Evolutionary conservation across 148 eudicot species (phyloP), one percentile per base, ranked within the genome.

Genomic region (Arctostaphylos glauca): DNA sequence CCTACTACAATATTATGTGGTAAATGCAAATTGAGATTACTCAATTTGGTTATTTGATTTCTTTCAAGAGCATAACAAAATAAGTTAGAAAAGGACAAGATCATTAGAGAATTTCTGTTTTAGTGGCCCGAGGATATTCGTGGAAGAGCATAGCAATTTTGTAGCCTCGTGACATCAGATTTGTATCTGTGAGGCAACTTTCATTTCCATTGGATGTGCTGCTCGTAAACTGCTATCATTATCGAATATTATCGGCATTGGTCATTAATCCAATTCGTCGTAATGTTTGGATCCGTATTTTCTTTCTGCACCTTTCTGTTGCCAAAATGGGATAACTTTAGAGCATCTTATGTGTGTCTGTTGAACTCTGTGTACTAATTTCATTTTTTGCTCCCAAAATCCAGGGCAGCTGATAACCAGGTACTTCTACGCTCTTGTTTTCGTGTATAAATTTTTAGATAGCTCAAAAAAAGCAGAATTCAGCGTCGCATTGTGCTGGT

Each of bases 331-430:
- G 77, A 74, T 47, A 54, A n/a, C 21, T 76, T 52, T n/a, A 5
- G 60, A 14, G 60, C 5, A 54, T 52, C 44, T 53, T 0, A 25
- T 5, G 9, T 76, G 52, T 53, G 25, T 52, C 18, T 46, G 18
- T 15, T 47, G n/a, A 60, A 21, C 53, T 12, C 21, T 16, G 0
- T 78, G 60, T 16, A 52, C 25, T 52, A n/a, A 48, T 74, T 48
- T 44, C 9, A 6, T 74, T 70, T 74, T 70, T 48, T 21, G 23
- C 84, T 85, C 60, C 83, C 78, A 73, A 78, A 81, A 55, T 85
- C 53, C 92, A 91, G 95, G 89, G 95, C 92, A 72, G 95, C 90
- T 54, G 93, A 91, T 85, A 91, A 90, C 83, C 92, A 91, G 92
- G 95, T 92, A 85, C 14, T 56, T 78, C 44, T 48, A 76, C 7